Base-by-base conservation (phyloP, 805 yeast species). In the Jamesozyma gamospora region DNA sequence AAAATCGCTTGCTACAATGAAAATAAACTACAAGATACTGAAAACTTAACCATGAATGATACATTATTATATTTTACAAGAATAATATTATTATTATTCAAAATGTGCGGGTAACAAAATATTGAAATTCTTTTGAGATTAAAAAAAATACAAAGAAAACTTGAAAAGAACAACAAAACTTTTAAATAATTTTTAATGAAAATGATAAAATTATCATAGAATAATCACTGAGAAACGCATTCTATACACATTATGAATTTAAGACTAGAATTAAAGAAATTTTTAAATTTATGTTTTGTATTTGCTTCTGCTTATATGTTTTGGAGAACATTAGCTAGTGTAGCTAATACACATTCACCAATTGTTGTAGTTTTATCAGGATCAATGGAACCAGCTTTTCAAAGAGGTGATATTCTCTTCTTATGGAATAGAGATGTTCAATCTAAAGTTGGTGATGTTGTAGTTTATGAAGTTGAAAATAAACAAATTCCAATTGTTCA, bases 381-480 rank as follows among this genome's bases (percentile, higher is more conserved):
- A 5, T 90, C 97, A 2, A 92, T 92, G 98, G 98, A 92, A 60
- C 98, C 98, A 2, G 98, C 98, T 2, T 92, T 92, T 71, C 96
- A 92, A 64, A 75, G 98, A 64, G 98, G 98, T 37, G 98, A 92
- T 58, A 80, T 92, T 14, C 65, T 92, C 45, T 79, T 92, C 53
- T 67, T 92, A 41, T 88, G 95, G 95, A 92, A 92, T 62, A 71
- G 96, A 49, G 77, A 81, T 41, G 54, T 64, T 16, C 58, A 62
- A 25, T 76, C 79, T 16, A 66, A 74, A 34, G 92, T 88, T 1
- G 98, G 98, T 17, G 98, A 92, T 53, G 71, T 92, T 18, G 97
- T 92, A 12, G 97, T 92, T 5, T 92, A 92, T 57, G 87, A 92
- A 51, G 74, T 87, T 14, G 71, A 72, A 37, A 82, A 79, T 4